Conservation (phyloP, 768 basidiomycete genomes). For the Clavaria fumosa region DNA sequence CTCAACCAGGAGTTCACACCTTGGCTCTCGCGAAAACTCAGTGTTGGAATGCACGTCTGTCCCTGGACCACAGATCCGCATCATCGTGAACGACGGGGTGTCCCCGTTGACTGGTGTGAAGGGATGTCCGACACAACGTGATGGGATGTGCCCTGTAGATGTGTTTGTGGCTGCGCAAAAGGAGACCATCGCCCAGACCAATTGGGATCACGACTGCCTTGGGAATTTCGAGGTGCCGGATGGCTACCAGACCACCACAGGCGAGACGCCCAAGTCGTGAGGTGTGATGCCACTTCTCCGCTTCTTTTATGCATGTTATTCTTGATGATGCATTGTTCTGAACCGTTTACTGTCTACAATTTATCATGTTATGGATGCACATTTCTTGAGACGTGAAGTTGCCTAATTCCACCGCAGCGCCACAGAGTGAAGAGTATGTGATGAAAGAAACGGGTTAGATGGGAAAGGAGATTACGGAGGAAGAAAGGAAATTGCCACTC, state of each 20-base stretch:
- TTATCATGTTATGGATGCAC: too few relatives aligned
- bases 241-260: constrained; percentile 67
- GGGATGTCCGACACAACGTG: constrained; percentile 55
- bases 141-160: constrained; percentile 65
- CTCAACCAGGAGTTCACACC: constrained; percentile 10
- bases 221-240: constrained; percentile 62
- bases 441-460: too few relatives aligned
- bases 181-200: constrained; percentile 44
- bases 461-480: too few relatives aligned
- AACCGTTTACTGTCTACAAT: too few relatives aligned
- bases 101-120: constrained; percentile 64
- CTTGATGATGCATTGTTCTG: too few relatives aligned
- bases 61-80: constrained; percentile 47
- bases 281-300: too few relatives aligned
- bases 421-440: too few relatives aligned
- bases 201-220: constrained; percentile 64
- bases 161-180: constrained; percentile 58
- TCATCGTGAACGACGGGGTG: constrained; percentile 81
- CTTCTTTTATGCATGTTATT: too few relatives aligned
- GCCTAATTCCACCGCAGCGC: too few relatives aligned
- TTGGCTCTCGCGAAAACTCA: constrained; percentile 16
- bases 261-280: constrained; percentile 45
- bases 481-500: too few relatives aligned
- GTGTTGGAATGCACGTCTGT: constrained; percentile 45
- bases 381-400: too few relatives aligned